Base-by-base conservation (phyloP, 1,284 basidiomycete species). In the Fomitopsis palustris region DNA sequence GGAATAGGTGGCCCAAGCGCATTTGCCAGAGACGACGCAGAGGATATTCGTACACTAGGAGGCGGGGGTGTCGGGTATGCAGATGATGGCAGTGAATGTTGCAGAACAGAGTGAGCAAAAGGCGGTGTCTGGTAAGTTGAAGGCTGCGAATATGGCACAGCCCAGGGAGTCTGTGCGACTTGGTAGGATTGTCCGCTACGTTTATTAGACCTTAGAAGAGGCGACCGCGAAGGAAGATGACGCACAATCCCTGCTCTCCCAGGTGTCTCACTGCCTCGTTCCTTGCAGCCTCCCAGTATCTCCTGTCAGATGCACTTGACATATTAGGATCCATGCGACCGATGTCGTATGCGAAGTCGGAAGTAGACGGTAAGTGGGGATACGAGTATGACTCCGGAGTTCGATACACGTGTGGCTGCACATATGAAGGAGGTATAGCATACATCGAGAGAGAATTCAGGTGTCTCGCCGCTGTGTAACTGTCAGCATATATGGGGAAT, bases 21-120 rank as follows among this genome's bases (percentile, higher is more conserved):
- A 68, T 79, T 78, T 1, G 89, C 87, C 56, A 91, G 79, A 10
- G 88, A 90, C 16, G 88, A 89, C 1, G 87, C 35, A 37, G 35
- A 87, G 0, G 87, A 83, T n/a, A 77, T 76, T 38, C 74, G 79
- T 29, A 86, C 82, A 12, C 80, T 78, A 2, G 84, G 85, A 14
- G 86, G 87, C 7, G 86, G 85, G 17, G 86, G 86, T 1, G 87
- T 87, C 2, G 86, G 86, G 72, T 88, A 89, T 8, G 83, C 78
- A 4, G 78, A 75, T n/a, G 78, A 77, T 19, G 86, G 84, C 9
- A 78, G 71, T 21, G 81, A 79, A 19, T 81, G 81, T 56, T 87
- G 85, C 56, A 88, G 79, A 21, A 90, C 67, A 3, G 85, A 83
- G 59, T 84, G 84, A 0, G 86, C 81, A 64, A 89, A 84, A 0